Conservation (phyloP, 148 eudicot species). For the Polygonum aviculare region DNA sequence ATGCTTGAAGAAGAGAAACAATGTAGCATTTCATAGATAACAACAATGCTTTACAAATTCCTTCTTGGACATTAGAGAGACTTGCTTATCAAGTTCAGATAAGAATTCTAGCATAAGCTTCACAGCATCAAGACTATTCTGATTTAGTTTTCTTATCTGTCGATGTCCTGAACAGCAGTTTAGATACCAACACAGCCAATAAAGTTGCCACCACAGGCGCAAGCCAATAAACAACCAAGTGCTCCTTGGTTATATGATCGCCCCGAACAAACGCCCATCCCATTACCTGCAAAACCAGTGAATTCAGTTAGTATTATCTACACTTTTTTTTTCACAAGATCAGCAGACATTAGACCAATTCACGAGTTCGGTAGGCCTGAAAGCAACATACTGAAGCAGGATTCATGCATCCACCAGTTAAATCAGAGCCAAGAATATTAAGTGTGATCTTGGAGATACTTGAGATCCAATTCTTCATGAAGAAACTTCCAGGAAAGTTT, state of each 20-base stretch:
- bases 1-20: neutral
- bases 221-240: conserved; percentile 87
- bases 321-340: neutral
- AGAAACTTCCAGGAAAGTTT: conserved; percentile 70
- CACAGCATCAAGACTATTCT: conserved; percentile 16
- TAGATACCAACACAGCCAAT: conserved; percentile 58
- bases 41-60: neutral
- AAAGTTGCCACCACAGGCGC: conserved; percentile 78
- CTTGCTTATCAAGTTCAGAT: neutral
- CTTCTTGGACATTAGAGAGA: neutral
- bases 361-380: neutral
- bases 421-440: conserved; percentile 73
- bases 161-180: conserved; percentile 28
- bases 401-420: conserved; percentile 96
- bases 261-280: conserved; percentile 95
- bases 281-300: conserved; percentile 39
- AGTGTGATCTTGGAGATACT: conserved; percentile 79
- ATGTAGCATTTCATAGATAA: neutral
- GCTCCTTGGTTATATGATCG: conserved; percentile 73
- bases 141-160: conserved; percentile 31
- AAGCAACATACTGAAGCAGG: conserved; percentile 77
- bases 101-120: neutral
- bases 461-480: conserved; percentile 82
- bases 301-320: neutral
- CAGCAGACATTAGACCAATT: neutral